Evolutionary conservation across 2,329 filamentous ascomycete species (phyloP).

Genomic region (Phialophora expanda): DNA sequence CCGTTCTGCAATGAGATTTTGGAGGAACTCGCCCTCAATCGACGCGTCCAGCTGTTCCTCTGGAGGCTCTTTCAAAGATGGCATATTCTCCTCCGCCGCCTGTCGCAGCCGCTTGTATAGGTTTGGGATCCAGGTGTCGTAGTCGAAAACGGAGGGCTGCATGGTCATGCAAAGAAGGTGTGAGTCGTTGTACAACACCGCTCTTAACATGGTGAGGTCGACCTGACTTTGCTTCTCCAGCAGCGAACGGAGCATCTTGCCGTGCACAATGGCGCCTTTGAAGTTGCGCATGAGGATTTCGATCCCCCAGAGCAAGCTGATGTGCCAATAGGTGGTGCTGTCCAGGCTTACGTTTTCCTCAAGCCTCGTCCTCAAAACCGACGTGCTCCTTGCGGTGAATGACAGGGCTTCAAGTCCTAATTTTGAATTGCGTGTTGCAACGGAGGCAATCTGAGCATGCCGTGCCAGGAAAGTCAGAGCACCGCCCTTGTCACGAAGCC

Average conservation of each 20-base stretch:
- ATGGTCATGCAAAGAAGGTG: slow-evolving; percentile 1
- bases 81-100: background rate
- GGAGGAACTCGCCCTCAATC: background rate
- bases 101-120: background rate
- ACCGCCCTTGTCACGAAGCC: background rate
- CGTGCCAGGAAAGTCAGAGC: background rate
- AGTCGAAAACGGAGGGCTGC: background rate
- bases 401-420: background rate
- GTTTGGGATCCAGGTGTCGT: background rate
- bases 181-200: background rate
- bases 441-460: background rate
- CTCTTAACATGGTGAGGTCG: slow-evolving; percentile 6
- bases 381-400: background rate
- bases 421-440: slow-evolving; percentile 1
- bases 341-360: background rate
- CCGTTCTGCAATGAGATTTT: background rate
- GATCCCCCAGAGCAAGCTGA: slow-evolving; percentile 1
- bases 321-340: background rate
- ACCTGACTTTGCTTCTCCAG: background rate
- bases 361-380: background rate
- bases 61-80: background rate
- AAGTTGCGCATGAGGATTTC: slow-evolving; percentile 2
- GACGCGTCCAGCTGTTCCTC: background rate
- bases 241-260: background rate
- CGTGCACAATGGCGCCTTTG: slow-evolving; percentile 3